Conservation (phyloP, 1,284 basidiomycete species). For the Ustilago sp. region DNA sequence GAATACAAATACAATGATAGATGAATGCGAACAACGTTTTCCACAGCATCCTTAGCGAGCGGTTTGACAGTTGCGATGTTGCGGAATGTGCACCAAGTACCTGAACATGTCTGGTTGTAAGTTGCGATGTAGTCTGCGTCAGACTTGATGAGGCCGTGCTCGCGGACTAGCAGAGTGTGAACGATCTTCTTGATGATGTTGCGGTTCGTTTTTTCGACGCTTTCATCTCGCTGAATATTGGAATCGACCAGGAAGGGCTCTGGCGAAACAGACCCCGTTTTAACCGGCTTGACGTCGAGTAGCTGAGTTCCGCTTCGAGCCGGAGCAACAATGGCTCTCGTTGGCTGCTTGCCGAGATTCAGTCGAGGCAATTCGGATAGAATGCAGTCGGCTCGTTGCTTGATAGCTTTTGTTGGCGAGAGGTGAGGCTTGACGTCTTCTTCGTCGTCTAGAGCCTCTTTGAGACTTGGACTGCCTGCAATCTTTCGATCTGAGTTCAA, state of each 20-base stretch:
- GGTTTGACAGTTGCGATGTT: conserved; percentile 20
- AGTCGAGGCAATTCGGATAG: conserved; percentile 44
- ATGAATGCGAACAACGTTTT: conserved; percentile 43
- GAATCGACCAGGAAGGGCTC: conserved; percentile 26
- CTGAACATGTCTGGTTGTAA: conserved; percentile 56
- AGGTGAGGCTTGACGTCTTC: background rate
- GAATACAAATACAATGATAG: conserved; percentile 47
- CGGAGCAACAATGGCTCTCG: conserved; percentile 11
- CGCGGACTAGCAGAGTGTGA: conserved; percentile 35
- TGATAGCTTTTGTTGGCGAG: conserved; percentile 27
- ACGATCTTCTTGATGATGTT: conserved; percentile 48
- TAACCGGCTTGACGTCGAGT: conserved; percentile 34
- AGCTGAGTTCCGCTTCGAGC: conserved; percentile 7
- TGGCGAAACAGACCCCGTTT: conserved; percentile 34
- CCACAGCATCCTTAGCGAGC: conserved; percentile 36
- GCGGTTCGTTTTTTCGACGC: conserved; percentile 41
- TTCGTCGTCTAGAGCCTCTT: conserved; percentile 4
- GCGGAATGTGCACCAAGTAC: conserved; percentile 55
- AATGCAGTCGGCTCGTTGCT: conserved; percentile 37
- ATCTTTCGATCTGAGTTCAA: conserved; percentile 32
- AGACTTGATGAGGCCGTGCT: conserved; percentile 32
- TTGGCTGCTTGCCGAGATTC: conserved; percentile 41
- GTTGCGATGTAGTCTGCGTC: conserved; percentile 55
- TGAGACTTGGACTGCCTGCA: conserved; percentile 30
- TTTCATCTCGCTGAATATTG: conserved; percentile 5